Evolutionary conservation across 139 green algal genomes (phyloP).

Genomic region (Coelastrella sp.): DNA sequence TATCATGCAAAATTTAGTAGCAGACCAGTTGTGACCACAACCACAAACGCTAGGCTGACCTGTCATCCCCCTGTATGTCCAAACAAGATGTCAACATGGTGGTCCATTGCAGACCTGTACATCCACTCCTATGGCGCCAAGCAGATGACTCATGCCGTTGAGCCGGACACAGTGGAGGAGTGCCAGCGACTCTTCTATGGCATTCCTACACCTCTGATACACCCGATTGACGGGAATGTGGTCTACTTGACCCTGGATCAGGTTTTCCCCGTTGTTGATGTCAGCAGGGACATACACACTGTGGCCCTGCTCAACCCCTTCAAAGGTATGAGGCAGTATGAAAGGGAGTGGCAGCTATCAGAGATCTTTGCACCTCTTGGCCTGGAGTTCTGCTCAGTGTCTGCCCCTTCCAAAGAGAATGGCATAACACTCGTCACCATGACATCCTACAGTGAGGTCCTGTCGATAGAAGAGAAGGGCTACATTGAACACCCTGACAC

Average conservation of each 20-base stretch:
- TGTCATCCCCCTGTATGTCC: no score
- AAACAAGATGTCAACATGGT: no score
- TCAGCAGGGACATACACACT: neutral
- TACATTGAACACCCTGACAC: neutral
- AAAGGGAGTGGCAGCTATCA: neutral
- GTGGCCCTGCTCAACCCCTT: neutral
- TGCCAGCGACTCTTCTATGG: neutral
- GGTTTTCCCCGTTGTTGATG: neutral
- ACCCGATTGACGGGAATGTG: neutral
- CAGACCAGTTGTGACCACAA: no score
- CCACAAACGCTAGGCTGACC: no score
- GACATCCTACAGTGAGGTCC: neutral
- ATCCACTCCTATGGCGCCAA: neutral
- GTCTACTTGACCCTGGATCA: neutral
- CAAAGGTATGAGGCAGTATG: neutral
- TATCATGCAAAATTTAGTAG: no score
- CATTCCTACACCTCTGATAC: neutral
- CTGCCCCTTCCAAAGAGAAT: neutral
- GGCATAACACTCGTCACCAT: neutral
- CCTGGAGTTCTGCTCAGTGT: neutral
- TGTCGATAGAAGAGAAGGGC: neutral
- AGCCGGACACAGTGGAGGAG: neutral
- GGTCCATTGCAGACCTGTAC: neutral
- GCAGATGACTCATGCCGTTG: neutral
- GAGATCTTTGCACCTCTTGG: neutral